Percentiles rank a stretch among this genome's conserved stretches.
Evolutionary conservation across 2,329 filamentous ascomycete species (phyloP).

Genomic region (Fusarium scirpi): DNA sequence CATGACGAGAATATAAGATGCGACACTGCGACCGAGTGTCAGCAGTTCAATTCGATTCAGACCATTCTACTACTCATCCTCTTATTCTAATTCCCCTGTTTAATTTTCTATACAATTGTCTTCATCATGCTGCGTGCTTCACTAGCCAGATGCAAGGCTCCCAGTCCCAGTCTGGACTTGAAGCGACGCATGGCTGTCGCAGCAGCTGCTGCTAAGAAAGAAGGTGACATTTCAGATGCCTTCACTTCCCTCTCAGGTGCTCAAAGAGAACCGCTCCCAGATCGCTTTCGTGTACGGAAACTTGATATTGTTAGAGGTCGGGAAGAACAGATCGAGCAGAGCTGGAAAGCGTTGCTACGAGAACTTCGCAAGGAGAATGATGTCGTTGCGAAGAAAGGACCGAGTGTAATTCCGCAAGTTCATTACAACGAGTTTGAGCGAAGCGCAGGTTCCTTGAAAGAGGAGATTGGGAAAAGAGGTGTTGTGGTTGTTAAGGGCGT

Average conservation of each 20-base stretch:
- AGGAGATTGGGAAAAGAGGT: slow-evolving; percentile 71
- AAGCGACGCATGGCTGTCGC: slow-evolving; percentile 35
- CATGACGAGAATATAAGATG: slow-evolving; percentile 39
- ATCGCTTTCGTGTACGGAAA: slow-evolving; percentile 69
- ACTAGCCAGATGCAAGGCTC: slow-evolving; percentile 18
- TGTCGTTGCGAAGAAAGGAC: slow-evolving; percentile 58
- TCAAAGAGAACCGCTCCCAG: slow-evolving; percentile 60
- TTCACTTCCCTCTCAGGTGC: slow-evolving; percentile 70
- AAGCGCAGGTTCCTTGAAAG: slow-evolving; percentile 52
- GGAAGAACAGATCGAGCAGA: slow-evolving; percentile 59
- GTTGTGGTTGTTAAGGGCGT: slow-evolving; percentile 74
- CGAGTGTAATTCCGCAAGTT: slow-evolving; percentile 65
- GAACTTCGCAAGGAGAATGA: slow-evolving; percentile 62
- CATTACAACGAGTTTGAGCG: slow-evolving; percentile 60
- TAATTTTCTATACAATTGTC: background rate
- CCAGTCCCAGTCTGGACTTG: slow-evolving; percentile 9
- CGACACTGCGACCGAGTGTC: background rate
- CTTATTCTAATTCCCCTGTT: background rate
- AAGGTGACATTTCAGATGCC: slow-evolving; percentile 72
- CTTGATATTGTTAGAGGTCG: slow-evolving; percentile 62
- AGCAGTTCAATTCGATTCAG: background rate
- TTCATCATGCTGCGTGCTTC: slow-evolving; percentile 42
- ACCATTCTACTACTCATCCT: background rate
- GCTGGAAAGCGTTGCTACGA: slow-evolving; percentile 63
- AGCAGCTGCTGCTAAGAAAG: slow-evolving; percentile 57